These are phyloP conservation scores for Camellia granthamiana DNA, from an alignment of 148 eudicot genomes.

Conservation along the genomic window DNA sequence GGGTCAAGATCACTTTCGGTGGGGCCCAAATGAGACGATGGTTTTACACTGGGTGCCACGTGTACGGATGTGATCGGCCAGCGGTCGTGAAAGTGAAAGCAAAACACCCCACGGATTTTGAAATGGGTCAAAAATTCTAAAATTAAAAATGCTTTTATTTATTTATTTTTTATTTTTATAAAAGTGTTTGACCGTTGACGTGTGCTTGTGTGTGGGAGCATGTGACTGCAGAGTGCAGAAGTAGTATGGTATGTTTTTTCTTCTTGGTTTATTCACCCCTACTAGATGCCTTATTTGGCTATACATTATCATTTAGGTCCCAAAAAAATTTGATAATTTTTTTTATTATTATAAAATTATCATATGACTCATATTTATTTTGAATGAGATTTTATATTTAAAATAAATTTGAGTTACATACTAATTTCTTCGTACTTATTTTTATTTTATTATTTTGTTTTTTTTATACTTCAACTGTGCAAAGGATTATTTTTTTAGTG, in stretches of 20 bases:
- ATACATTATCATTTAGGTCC: background rate
- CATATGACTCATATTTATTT: too few species aligned
- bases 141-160: too few species aligned
- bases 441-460: too few species aligned
- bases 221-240: background rate
- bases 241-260: background rate
- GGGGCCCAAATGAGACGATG: background rate
- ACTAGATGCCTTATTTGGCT: background rate
- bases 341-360: too few species aligned
- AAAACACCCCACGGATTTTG: background rate
- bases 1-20: background rate
- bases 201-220: background rate
- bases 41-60: background rate
- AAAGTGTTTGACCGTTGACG: conserved; percentile 4
- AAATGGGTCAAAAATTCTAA: background rate
- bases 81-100: background rate
- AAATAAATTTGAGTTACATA: too few species aligned
- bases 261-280: background rate
- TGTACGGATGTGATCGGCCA: conserved; percentile 3
- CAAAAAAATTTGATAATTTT: too few species aligned
- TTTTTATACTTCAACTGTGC: too few species aligned
- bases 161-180: too few species aligned
- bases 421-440: too few species aligned
- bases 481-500: too few species aligned
- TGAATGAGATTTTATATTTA: too few species aligned